Conservation (phyloP, 177 flowering plant species). For the Telopea speciosissima region DNA sequence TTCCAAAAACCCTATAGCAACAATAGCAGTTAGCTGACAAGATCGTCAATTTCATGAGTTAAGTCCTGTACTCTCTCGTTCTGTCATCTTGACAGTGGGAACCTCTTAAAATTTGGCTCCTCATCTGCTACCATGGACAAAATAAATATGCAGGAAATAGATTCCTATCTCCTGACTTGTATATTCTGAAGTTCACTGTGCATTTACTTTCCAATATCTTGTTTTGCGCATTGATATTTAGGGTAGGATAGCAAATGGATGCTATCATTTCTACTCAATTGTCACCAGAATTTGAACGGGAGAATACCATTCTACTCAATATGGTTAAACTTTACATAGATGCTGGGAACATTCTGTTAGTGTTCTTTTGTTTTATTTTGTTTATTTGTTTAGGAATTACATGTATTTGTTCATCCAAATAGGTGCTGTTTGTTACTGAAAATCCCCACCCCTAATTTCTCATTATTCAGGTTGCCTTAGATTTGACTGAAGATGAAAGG, state of each 20-base stretch:
- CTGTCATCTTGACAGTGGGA: too few relatives aligned
- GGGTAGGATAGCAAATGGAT: background rate
- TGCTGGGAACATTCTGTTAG: background rate
- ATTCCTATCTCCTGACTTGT: background rate
- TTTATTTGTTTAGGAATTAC: background rate
- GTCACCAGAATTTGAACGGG: background rate
- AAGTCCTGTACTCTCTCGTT: background rate
- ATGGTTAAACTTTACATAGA: background rate
- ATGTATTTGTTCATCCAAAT: background rate
- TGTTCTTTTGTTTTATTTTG: too few relatives aligned
- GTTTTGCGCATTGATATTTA: background rate
- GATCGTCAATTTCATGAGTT: background rate
- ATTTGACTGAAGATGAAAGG: constrained; percentile 70
- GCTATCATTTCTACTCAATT: background rate
- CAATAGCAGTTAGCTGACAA: background rate
- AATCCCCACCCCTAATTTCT: background rate
- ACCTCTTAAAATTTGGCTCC: background rate
- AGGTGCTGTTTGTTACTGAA: background rate
- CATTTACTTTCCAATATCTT: background rate
- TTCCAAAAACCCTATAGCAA: background rate
- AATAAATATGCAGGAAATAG: background rate
- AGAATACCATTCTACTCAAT: background rate
- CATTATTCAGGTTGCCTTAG: constrained; percentile 64
- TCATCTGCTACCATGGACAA: background rate
- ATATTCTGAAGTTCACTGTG: background rate